These are phyloP conservation scores for Wickerhamiella infanticola DNA, from an alignment of 1,139 yeast species.

Conservation along the genomic window DNA sequence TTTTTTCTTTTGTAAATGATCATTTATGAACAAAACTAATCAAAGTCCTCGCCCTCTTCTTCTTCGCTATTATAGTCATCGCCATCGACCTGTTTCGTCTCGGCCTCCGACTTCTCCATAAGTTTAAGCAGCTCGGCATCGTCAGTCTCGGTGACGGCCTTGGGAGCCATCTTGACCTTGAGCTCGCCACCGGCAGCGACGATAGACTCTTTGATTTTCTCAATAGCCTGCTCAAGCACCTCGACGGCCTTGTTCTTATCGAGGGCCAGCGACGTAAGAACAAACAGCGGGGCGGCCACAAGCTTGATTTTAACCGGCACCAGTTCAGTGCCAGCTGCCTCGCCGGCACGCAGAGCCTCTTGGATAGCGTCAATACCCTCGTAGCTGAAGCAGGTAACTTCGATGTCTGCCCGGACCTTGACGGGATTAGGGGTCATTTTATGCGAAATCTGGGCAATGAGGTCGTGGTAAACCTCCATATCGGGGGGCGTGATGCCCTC, in stretches of 20 bases:
- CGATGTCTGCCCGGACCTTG: conserved; percentile 94
- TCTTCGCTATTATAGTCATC: conserved; percentile 41
- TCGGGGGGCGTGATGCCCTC: conserved; percentile 67
- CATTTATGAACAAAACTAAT: conserved; percentile 2
- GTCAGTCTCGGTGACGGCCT: conserved; percentile 96
- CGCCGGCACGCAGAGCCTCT: conserved; percentile 76
- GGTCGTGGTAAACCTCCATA: conserved; percentile 56
- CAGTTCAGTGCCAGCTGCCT: conserved; percentile 64
- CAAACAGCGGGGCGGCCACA: conserved; percentile 96
- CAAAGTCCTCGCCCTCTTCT: conserved; percentile 19
- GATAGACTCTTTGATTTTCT: conserved; percentile 53
- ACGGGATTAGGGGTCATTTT: conserved; percentile 96
- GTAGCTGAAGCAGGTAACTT: conserved; percentile 91
- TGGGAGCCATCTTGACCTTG: conserved; percentile 93
- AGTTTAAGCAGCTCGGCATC: conserved; percentile 95
- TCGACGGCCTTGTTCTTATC: conserved; percentile 84
- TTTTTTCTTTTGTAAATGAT: neutral
- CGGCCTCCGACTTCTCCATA: conserved; percentile 61
- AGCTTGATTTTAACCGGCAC: conserved; percentile 78
- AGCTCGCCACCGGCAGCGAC: conserved; percentile 69
- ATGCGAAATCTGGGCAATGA: conserved; percentile 72
- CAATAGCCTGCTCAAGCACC: conserved; percentile 63
- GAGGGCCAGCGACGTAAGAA: conserved; percentile 79
- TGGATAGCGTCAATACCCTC: conserved; percentile 98
- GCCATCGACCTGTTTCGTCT: conserved; percentile 44